phyloP scores from a whole-genome alignment of 1,139 yeast species.

The Taphrina betulina region DNA sequence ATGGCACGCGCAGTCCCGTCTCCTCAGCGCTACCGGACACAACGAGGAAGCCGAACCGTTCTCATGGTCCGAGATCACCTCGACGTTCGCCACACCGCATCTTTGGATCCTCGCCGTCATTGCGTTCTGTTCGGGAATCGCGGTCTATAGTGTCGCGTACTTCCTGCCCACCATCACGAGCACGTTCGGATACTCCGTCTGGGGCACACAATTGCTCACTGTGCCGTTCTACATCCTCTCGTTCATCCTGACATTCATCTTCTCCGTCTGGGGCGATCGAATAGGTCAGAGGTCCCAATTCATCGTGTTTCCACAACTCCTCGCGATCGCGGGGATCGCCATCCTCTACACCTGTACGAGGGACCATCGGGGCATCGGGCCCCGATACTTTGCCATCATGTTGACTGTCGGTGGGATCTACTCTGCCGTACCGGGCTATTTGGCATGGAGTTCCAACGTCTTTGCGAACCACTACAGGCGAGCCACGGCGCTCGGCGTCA shows the following conservation, averaged over 20 bases:
- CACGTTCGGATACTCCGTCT: conserved; percentile 54
- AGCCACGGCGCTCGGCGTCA: conserved; percentile 17
- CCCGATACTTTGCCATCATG: conserved; percentile 62
- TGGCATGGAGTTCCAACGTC: conserved; percentile 63
- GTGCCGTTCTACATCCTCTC: conserved; percentile 53
- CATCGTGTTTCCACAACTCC: conserved; percentile 47
- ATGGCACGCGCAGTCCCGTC: conserved; percentile 44
- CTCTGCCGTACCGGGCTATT: conserved; percentile 60
- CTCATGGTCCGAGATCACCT: conserved; percentile 9
- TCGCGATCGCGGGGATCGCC: conserved; percentile 58
- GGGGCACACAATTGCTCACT: conserved; percentile 38
- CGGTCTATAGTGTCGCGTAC: conserved; percentile 60
- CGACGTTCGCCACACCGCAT: background rate
- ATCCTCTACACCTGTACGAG: conserved; percentile 46
- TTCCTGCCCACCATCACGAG: conserved; percentile 63
- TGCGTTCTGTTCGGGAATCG: conserved; percentile 48
- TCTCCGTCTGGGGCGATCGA: conserved; percentile 51
- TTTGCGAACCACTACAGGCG: conserved; percentile 54
- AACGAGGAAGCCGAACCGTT: conserved; percentile 33
- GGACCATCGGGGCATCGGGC: conserved; percentile 38
- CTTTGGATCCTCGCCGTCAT: conserved; percentile 5
- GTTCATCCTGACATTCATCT: conserved; percentile 55
- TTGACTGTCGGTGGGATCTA: conserved; percentile 57
- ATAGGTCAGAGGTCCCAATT: conserved; percentile 52
- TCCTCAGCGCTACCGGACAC: conserved; percentile 41